phyloP scores from a whole-genome alignment of 768 basidiomycete genomes.

The Candolleomyces efflorescens region DNA sequence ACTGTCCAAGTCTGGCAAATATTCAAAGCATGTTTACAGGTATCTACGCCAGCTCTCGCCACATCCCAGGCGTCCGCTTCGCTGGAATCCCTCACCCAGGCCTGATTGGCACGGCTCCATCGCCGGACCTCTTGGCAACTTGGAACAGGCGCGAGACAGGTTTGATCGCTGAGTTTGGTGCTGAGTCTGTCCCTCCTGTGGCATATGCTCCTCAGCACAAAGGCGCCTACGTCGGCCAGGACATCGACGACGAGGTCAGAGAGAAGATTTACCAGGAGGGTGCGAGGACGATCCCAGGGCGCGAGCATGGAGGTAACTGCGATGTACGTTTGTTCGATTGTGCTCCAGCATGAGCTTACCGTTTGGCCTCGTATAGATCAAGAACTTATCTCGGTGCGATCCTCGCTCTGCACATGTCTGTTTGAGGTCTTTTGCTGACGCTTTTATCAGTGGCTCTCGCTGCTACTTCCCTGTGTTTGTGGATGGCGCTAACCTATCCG shows the following conservation, averaged over 20 bases:
- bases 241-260: constrained; percentile 39
- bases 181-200: constrained; percentile 53
- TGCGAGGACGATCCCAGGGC: constrained; percentile 68
- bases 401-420: neutral
- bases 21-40: constrained; percentile 29
- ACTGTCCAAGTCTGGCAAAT: neutral
- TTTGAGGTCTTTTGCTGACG: neutral
- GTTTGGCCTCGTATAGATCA: constrained; percentile 47
- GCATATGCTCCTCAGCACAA: constrained; percentile 57
- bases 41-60: constrained; percentile 68
- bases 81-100: constrained; percentile 77
- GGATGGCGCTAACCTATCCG: constrained; percentile 70
- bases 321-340: constrained; percentile 39
- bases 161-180: constrained; percentile 49
- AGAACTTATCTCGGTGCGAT: constrained; percentile 61
- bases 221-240: constrained; percentile 70
- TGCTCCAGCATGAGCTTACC: neutral
- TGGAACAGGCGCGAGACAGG: constrained; percentile 74
- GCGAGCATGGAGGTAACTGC: constrained; percentile 81
- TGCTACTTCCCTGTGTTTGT: constrained; percentile 79
- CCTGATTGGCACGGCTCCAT: constrained; percentile 74
- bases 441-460: constrained; percentile 49
- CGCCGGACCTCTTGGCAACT: constrained; percentile 61
- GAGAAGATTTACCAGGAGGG: constrained; percentile 61
- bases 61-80: constrained; percentile 77